Evolutionary conservation across 441 rosid genomes (phyloP).

Genomic region (Erysimum cheiri): DNA sequence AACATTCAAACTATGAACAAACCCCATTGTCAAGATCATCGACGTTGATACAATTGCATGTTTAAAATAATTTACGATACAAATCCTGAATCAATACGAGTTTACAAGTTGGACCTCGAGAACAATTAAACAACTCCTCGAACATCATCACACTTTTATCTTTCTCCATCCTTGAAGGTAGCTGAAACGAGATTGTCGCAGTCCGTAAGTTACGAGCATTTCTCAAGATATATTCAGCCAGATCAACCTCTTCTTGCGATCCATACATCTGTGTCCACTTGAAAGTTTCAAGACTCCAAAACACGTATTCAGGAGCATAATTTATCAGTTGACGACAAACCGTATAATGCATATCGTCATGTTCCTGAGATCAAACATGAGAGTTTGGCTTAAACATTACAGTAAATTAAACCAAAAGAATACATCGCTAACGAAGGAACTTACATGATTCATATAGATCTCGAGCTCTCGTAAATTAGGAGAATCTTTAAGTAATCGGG

Average conservation of each 20-base stretch:
- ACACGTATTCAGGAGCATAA: slow-evolving; percentile 1
- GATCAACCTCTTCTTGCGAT: background rate
- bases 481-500: slow-evolving; percentile 12
- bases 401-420: background rate
- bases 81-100: background rate
- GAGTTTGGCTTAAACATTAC: background rate
- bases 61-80: too few species aligned
- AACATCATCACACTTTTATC: background rate
- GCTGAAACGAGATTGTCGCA: background rate
- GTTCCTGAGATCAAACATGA: background rate
- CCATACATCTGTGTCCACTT: slow-evolving; percentile 9
- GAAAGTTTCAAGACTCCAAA: slow-evolving; percentile 18
- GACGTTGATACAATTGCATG: background rate
- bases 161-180: background rate
- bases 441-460: background rate
- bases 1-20: too few species aligned
- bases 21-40: too few species aligned
- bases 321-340: background rate
- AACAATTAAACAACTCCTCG: background rate
- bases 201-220: slow-evolving; percentile 3
- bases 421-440: background rate
- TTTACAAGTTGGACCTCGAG: background rate
- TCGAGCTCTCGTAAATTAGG: slow-evolving; percentile 16
- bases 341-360: background rate
- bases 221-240: slow-evolving; percentile 3